Evolutionary conservation across 2,329 filamentous ascomycete genomes (phyloP).

Genomic region (Pseudocercospora vitis): DNA sequence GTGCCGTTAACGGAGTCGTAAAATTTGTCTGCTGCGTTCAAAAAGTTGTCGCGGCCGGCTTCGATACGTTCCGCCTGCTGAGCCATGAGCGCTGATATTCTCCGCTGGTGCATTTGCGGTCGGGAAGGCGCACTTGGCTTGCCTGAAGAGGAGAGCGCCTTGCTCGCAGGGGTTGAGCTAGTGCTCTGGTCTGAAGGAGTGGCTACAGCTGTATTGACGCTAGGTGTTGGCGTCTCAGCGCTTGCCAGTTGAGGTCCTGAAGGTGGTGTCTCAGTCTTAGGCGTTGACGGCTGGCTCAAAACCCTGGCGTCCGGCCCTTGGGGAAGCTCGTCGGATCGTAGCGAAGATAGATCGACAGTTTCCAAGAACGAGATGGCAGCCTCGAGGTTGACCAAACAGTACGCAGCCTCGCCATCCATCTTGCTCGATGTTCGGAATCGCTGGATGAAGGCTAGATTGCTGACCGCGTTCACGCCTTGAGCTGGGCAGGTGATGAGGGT

Average conservation of each 20-base stretch:
- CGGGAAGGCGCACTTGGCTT: constrained; percentile 34
- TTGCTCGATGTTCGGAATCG: constrained; percentile 82
- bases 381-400: constrained; percentile 94
- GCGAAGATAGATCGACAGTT: constrained; percentile 87
- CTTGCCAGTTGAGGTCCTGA: constrained; percentile 32
- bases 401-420: constrained; percentile 89
- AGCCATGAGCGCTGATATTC: constrained; percentile 83
- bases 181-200: constrained; percentile 31
- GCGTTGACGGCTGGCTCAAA: constrained; percentile 49
- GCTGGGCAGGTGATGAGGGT: constrained; percentile 87
- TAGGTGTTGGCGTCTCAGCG: constrained; percentile 38
- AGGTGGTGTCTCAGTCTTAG: constrained; percentile 44
- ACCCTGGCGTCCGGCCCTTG: constrained; percentile 62
- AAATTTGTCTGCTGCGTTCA: constrained; percentile 86
- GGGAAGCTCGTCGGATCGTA: constrained; percentile 73
- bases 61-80: constrained; percentile 81
- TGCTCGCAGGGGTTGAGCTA: constrained; percentile 18
- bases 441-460: constrained; percentile 93
- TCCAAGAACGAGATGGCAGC: constrained; percentile 92
- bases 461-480: constrained; percentile 83
- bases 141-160: constrained; percentile 33
- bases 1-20: constrained; percentile 90
- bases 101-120: constrained; percentile 64
- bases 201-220: constrained; percentile 30
- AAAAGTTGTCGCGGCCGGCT: constrained; percentile 63